Evolutionary conservation across 495 filamentous ascomycete species (phyloP), one percentile per base, ranked within the genome.

Genomic region (Neurospora sp.): DNA sequence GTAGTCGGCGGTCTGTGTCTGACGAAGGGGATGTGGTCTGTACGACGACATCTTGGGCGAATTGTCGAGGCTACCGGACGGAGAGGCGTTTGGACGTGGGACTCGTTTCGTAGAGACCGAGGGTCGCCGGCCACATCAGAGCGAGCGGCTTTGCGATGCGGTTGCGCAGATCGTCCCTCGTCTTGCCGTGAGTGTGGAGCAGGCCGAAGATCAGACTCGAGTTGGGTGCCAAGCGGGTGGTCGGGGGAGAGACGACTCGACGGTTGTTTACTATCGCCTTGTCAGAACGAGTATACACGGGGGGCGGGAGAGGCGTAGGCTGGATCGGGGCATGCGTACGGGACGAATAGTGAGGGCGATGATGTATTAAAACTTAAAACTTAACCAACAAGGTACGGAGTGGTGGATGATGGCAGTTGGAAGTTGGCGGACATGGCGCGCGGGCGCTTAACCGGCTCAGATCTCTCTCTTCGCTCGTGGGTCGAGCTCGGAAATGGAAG

Each of bases 1-100:
- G 74, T 91, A 84, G 78, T 92, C 91, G 80, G 80, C 77, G 59
- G 89, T 90, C 76, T 91, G 87, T 73, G 89, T 84, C 82, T 90
- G 89, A 76, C 87, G 88, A 75, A 92, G 83, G 39, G 86, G 84
- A 78, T 86, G 84, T 59, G 83, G 82, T 68, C 82, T 81, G 81
- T 86, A 82, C 75, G 86, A 87, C 84, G 80, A 77, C 37, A 69
- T 65, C 12, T 65, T 65, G 39, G 35, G 42, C 22, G n/a, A 59
- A 38, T 14, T 69, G 27, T 37, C 31, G 44, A 70, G 71, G 73
- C 74, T 77, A 79, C 70, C 73, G 73, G 73, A 74, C 74, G 61
- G 72, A 76, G 68, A 39, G 71, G 61, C 71, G 68, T 39, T 71
- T 68, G 59, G 38, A 69, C 69, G 68, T 27, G 38, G 53, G 2